A percentile compares a stretch with the other conserved stretches of the same genome.
Evolutionary conservation across 2,329 filamentous ascomycete species (phyloP).

Genomic region (Cladosporium sp.): DNA sequence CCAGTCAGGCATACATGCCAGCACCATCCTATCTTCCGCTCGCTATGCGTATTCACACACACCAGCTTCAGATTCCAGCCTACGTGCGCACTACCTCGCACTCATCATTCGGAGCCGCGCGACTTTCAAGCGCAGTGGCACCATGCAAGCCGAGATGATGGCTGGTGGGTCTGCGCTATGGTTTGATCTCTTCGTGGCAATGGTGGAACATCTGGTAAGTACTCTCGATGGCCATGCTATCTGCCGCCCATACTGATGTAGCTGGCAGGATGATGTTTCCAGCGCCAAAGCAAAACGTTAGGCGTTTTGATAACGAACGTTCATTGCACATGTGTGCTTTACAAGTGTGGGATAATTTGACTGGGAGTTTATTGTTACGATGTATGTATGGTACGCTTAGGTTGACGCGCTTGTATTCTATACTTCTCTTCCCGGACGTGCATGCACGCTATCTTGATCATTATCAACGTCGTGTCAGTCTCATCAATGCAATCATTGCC

Average conservation of each 20-base stretch:
- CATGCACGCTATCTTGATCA: background rate
- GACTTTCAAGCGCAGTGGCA: constrained; percentile 91
- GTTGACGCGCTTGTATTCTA: background rate
- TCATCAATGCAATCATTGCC: background rate
- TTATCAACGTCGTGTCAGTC: background rate
- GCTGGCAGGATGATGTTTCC: constrained; percentile 6
- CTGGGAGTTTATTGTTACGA: background rate
- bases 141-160: constrained; percentile 95
- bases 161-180: constrained; percentile 77
- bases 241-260: background rate
- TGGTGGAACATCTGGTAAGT: constrained; percentile 85
- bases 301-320: background rate
- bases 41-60: constrained; percentile 88
- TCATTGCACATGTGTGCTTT: background rate
- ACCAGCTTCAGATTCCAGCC: constrained; percentile 84
- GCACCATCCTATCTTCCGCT: constrained; percentile 83
- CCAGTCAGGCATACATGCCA: constrained; percentile 79
- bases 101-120: constrained; percentile 85
- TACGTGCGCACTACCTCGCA: constrained; percentile 86
- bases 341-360: background rate
- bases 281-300: constrained; percentile 1
- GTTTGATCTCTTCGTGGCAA: constrained; percentile 90
- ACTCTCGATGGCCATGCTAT: background rate
- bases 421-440: background rate
- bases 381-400: background rate